Conservation (phyloP, 257 asterid genomes). For the Ballota nigra region DNA sequence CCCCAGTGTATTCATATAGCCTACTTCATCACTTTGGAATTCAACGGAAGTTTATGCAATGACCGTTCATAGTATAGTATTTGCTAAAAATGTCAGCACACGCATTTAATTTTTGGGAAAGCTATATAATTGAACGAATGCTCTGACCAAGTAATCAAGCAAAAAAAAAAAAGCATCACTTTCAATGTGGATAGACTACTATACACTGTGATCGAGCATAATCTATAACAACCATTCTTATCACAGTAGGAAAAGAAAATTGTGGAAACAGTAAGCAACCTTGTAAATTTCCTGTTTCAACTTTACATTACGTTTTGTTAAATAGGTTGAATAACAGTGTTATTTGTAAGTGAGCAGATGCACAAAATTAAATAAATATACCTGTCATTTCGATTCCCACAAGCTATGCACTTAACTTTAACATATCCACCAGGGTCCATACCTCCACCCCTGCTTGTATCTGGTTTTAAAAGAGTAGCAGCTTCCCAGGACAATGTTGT, state of each 20-base stretch:
- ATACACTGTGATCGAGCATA: background rate
- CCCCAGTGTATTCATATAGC: constrained; percentile 3
- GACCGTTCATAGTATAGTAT: constrained; percentile 3
- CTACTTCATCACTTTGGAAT: constrained; percentile 6
- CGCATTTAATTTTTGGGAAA: constrained; percentile 1
- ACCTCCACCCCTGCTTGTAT: constrained; percentile 70
- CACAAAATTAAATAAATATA: constrained; percentile 21
- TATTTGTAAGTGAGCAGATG: background rate
- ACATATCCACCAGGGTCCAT: constrained; percentile 94
- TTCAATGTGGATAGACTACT: constrained; percentile 8
- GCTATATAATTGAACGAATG: constrained; percentile 9
- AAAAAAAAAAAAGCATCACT: background rate
- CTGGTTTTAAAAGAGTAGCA: constrained; percentile 74
- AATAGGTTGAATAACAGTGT: constrained; percentile 5
- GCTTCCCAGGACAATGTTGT: constrained; percentile 73
- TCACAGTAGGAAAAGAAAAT: background rate
- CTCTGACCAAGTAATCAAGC: background rate
- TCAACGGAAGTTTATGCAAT: constrained; percentile 6
- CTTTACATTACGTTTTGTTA: constrained; percentile 10
- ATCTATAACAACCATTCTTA: background rate
- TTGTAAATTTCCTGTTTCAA: constrained; percentile 13
- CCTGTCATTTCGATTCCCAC: constrained; percentile 70
- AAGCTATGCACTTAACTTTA: constrained; percentile 72
- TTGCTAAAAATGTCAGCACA: background rate
- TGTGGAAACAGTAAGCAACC: constrained; percentile 17